phyloP scores from a whole-genome alignment of 768 basidiomycete species.

The Lepiota venenata region DNA sequence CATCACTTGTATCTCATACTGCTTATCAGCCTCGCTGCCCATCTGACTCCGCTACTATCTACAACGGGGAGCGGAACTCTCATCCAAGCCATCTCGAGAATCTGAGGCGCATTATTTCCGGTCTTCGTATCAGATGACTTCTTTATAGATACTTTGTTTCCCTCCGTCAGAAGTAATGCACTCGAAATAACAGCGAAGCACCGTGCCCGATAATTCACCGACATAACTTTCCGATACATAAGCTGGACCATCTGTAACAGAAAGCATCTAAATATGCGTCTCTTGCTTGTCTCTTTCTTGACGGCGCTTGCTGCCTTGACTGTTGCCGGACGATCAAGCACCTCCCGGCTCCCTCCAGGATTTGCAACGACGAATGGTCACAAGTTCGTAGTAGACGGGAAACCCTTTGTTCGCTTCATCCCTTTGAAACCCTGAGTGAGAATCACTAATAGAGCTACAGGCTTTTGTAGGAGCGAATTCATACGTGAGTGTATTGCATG shows the following conservation, averaged over 20 bases:
- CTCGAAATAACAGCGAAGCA: background rate
- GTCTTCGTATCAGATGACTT: background rate
- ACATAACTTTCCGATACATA: background rate
- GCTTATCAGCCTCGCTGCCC: background rate
- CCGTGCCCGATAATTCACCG: slow-evolving; percentile 6
- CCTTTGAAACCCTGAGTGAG: background rate
- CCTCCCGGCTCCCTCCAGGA: slow-evolving; percentile 27
- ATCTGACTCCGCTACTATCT: slow-evolving; percentile 6
- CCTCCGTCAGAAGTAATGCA: background rate
- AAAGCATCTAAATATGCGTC: background rate
- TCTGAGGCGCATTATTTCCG: slow-evolving; percentile 1
- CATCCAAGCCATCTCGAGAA: background rate
- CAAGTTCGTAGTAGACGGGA: slow-evolving; percentile 43
- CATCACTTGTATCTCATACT: background rate
- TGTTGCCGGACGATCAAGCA: background rate
- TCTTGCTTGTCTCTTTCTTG: background rate
- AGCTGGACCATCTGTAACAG: background rate
- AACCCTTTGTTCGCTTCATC: slow-evolving; percentile 39
- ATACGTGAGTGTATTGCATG: slow-evolving; percentile 29
- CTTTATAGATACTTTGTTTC: background rate
- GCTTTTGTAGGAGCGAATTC: slow-evolving; percentile 54
- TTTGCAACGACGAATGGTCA: slow-evolving; percentile 41
- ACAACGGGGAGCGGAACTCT: background rate
- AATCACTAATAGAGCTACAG: slow-evolving; percentile 17
- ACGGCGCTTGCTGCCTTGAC: background rate